Percentiles rank a stretch among this genome's conserved stretches.
Conservation (phyloP, 169 alveolate species). For the Fabrea salina region DNA sequence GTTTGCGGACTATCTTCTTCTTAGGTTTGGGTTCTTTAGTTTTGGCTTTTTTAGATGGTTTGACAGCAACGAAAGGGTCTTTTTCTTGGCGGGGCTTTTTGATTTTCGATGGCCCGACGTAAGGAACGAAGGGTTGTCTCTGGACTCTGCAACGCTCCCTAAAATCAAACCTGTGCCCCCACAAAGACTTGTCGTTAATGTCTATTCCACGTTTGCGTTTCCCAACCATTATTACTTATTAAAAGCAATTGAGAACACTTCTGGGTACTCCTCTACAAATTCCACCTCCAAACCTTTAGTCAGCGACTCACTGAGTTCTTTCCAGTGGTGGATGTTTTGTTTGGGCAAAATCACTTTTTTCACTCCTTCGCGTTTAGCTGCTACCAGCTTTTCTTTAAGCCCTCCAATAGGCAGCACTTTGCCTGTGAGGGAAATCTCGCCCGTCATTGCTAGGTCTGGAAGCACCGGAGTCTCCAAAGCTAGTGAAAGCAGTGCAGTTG, state of each 20-base stretch:
- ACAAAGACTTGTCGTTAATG: conserved; percentile 8
- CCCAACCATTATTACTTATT: too few relatives aligned
- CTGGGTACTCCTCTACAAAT: conserved; percentile 60
- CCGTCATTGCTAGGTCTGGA: conserved; percentile 92
- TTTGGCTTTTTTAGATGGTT: too few relatives aligned
- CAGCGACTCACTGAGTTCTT: conserved; percentile 57
- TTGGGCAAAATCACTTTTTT: conserved; percentile 75
- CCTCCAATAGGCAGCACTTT: conserved; percentile 92
- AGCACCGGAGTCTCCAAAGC: conserved; percentile 72
- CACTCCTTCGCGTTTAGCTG: conserved; percentile 90
- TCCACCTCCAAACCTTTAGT: conserved; percentile 49
- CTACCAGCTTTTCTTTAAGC: conserved; percentile 90
- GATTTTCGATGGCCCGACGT: neutral
- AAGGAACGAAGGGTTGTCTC: neutral
- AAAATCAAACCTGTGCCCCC: conserved; percentile 27
- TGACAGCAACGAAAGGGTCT: too few relatives aligned
- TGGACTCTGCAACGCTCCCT: neutral
- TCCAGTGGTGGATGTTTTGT: conserved; percentile 66
- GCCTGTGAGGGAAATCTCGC: conserved; percentile 93
- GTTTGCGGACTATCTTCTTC: neutral
- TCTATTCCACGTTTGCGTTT: conserved; percentile 27
- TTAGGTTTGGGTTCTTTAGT: neutral
- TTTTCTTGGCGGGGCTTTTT: neutral
- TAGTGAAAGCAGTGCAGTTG: conserved; percentile 84
- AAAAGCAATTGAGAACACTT: conserved; percentile 16